phyloP scores from a whole-genome alignment of 2,329 filamentous ascomycete genomes.

The Nemania serpens region DNA sequence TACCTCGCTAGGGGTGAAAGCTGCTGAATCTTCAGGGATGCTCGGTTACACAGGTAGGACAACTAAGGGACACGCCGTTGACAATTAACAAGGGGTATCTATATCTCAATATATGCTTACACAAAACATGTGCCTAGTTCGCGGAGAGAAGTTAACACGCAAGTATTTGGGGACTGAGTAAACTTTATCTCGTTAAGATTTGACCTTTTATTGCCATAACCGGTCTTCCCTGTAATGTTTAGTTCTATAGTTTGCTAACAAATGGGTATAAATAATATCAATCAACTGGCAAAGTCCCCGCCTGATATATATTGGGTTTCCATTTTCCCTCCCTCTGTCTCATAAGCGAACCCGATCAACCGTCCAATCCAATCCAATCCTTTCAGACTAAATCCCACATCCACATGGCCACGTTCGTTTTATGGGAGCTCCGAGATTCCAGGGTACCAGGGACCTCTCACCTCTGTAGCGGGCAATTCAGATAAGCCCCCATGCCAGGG shows the following conservation, averaged over 20 bases:
- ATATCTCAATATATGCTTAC: too few species aligned
- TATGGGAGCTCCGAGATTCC: slow-evolving; percentile 20
- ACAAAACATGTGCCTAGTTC: not conserved
- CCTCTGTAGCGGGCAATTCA: slow-evolving; percentile 23
- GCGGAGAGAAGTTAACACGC: not conserved
- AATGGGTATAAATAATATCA: slow-evolving; percentile 16
- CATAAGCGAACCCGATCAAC: not conserved
- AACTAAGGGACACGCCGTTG: too few species aligned
- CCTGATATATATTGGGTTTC: not conserved
- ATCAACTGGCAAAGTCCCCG: slow-evolving; percentile 1
- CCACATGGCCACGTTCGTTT: not conserved
- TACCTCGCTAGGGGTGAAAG: too few species aligned
- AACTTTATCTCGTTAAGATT: not conserved
- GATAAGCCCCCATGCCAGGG: slow-evolving; percentile 27
- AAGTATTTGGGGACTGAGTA: not conserved
- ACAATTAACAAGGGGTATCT: too few species aligned
- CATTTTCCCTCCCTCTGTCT: not conserved
- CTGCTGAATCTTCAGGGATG: too few species aligned
- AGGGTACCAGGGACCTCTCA: slow-evolving; percentile 4
- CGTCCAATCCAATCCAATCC: not conserved
- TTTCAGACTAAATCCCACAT: not conserved
- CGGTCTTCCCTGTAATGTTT: slow-evolving; percentile 3
- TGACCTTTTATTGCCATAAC: not conserved
- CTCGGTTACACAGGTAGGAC: too few species aligned
- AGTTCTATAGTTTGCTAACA: slow-evolving; percentile 5